Conservation (phyloP, 805 yeast species). For the Scheffersomyces amazonensis region DNA sequence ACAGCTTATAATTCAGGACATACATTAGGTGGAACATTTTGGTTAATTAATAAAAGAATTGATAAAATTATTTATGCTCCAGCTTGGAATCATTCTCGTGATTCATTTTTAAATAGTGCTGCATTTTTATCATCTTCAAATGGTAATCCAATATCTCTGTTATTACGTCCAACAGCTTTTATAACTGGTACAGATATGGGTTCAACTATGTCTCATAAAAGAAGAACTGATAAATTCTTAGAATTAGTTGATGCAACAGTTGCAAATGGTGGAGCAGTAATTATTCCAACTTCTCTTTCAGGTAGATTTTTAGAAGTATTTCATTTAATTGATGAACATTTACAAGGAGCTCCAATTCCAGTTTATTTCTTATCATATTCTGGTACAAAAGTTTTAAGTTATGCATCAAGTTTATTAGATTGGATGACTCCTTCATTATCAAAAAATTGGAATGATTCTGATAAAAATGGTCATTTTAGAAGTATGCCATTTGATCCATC, state of each 20-base stretch:
- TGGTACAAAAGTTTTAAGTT: conserved; percentile 72
- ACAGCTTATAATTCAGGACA: conserved; percentile 92
- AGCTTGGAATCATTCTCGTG: conserved; percentile 93
- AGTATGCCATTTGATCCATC: conserved; percentile 68
- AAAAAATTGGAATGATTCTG: conserved; percentile 62
- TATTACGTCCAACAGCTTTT: conserved; percentile 77
- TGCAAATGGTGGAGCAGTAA: conserved; percentile 73
- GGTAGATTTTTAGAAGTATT: conserved; percentile 80
- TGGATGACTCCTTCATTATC: conserved; percentile 93
- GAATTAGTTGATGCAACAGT: conserved; percentile 63
- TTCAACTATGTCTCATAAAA: conserved; percentile 57
- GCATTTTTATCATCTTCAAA: conserved; percentile 28
- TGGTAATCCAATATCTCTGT: conserved; percentile 62
- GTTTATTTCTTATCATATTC: conserved; percentile 74
- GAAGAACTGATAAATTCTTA: conserved; percentile 61
- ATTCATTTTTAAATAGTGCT: conserved; percentile 63
- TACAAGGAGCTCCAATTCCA: conserved; percentile 60
- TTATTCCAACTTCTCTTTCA: conserved; percentile 78
- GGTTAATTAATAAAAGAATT: conserved; percentile 71
- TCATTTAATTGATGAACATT: conserved; percentile 66
- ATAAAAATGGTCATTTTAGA: background rate
- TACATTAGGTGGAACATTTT: conserved; percentile 88
- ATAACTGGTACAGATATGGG: conserved; percentile 74
- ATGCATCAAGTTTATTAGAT: conserved; percentile 87
- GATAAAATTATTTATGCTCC: conserved; percentile 88